Evolutionary conservation across 441 rosid genomes (phyloP).

Genomic region (Hura crepitans): DNA sequence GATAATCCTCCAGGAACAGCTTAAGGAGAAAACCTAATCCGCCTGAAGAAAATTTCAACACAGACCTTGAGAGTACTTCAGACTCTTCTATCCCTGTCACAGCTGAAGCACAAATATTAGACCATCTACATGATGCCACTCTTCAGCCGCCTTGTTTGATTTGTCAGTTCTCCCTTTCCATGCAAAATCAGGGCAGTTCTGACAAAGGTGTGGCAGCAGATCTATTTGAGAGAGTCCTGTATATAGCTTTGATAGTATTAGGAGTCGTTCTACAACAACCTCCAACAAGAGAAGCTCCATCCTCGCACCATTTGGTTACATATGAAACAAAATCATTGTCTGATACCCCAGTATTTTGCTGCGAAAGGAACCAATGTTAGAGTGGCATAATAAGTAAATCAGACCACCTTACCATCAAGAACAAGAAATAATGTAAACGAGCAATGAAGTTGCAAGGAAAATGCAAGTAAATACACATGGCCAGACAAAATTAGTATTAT

Average conservation of each 20-base stretch:
- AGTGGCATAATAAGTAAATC: not conserved
- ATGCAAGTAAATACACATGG: not conserved
- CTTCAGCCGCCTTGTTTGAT: not conserved
- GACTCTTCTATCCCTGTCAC: not conserved
- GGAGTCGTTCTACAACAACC: constrained; percentile 93
- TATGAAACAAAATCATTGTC: constrained; percentile 71
- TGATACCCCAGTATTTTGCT: constrained; percentile 73
- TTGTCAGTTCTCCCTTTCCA: not conserved
- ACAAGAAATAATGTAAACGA: not conserved
- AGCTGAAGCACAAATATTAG: not conserved
- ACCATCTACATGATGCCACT: not conserved
- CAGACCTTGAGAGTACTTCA: not conserved
- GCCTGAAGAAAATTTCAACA: not conserved
- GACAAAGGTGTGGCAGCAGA: constrained; percentile 11
- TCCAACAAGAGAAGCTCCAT: constrained; percentile 72
- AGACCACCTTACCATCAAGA: not conserved
- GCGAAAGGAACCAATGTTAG: constrained; percentile 25
- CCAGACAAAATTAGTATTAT: not conserved
- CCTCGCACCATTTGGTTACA: constrained; percentile 65
- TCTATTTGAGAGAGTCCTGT: constrained; percentile 38
- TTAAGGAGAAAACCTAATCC: not conserved
- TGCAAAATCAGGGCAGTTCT: not conserved
- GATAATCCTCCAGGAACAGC: not conserved
- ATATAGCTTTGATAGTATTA: constrained; percentile 59
- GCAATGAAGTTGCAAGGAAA: not conserved